A percentile compares a stretch with the other conserved stretches of the same genome.
These are phyloP conservation scores for Thuidium tamariscinum DNA, from an alignment of 225 moss, liverwort and hornwort species.

Conservation along the genomic window DNA sequence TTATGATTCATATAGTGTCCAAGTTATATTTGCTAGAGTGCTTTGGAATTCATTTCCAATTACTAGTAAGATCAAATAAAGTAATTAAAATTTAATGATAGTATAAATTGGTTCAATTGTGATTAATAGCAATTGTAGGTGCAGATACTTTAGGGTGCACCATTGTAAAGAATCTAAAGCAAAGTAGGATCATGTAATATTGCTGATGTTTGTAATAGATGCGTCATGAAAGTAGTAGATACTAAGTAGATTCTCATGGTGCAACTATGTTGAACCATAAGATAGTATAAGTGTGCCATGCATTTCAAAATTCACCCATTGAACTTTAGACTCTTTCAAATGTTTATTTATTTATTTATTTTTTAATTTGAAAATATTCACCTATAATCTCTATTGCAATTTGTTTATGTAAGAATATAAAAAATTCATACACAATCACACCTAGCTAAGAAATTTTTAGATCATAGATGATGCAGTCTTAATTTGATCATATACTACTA, in stretches of 20 bases:
- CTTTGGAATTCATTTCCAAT: neutral
- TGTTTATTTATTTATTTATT: too few species aligned
- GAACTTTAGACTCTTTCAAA: neutral
- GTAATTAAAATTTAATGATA: neutral
- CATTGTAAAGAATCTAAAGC: neutral
- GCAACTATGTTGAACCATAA: too few species aligned
- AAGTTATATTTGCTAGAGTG: neutral
- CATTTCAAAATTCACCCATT: neutral
- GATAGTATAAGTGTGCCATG: fast-evolving
- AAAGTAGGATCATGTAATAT: neutral
- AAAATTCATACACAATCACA: too few species aligned
- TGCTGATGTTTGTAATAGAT: fast-evolving
- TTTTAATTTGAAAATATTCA: too few species aligned
- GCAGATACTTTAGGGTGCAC: fast-evolving
- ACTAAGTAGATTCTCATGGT: fast-evolving
- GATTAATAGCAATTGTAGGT: fast-evolving
- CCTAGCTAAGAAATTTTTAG: too few species aligned
- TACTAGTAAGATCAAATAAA: neutral
- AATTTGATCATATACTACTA: fast-evolving
- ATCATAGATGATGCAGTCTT: neutral
- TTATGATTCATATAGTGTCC: too few species aligned
- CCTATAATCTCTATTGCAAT: neutral
- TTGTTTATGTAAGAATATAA: fast-evolving
- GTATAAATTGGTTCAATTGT: too few species aligned
- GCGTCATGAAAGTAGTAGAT: neutral